A percentile compares a stretch with the other conserved stretches of the same genome.
Conservation (phyloP, 805 yeast species). For the Kodamaea lidongshanica region DNA sequence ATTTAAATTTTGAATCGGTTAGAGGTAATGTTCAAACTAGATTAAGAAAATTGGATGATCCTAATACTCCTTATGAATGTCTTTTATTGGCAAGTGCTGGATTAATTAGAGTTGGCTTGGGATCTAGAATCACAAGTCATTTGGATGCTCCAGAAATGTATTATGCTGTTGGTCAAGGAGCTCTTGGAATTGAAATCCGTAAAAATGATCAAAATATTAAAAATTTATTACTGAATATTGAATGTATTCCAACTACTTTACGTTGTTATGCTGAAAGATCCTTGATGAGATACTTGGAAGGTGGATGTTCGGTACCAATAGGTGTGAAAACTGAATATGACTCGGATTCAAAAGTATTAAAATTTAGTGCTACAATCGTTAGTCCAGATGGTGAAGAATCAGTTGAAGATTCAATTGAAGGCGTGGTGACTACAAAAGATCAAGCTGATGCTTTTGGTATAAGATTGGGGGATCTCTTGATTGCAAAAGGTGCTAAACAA, state of each 20-base stretch:
- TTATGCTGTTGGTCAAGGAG: conserved; percentile 99
- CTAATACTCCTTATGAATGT: conserved; percentile 58
- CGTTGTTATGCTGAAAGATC: conserved; percentile 87
- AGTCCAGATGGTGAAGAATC: conserved; percentile 73
- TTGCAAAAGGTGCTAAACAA: conserved; percentile 71
- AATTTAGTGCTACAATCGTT: conserved; percentile 67
- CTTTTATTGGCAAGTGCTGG: conserved; percentile 93
- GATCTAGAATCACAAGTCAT: conserved; percentile 66
- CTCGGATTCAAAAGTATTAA: conserved; percentile 37
- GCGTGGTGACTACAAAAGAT: conserved; percentile 33
- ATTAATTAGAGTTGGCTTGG: conserved; percentile 63
- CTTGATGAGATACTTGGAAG: conserved; percentile 82
- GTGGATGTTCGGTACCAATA: conserved; percentile 97
- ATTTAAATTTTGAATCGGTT: conserved; percentile 71
- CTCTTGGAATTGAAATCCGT: conserved; percentile 86
- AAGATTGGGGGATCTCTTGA: conserved; percentile 59
- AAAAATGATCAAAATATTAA: conserved; percentile 55
- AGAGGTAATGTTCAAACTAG: conserved; percentile 81
- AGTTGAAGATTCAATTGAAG: conserved; percentile 51
- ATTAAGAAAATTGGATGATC: conserved; percentile 70
- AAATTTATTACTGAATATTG: conserved; percentile 56
- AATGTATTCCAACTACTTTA: conserved; percentile 58
- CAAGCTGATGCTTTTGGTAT: conserved; percentile 73
- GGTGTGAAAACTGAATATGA: conserved; percentile 71
- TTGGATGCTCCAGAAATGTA: conserved; percentile 76